Base-by-base conservation (phyloP, 2,329 filamentous ascomycete species). In the Aspergillus brunneoviolaceus region DNA sequence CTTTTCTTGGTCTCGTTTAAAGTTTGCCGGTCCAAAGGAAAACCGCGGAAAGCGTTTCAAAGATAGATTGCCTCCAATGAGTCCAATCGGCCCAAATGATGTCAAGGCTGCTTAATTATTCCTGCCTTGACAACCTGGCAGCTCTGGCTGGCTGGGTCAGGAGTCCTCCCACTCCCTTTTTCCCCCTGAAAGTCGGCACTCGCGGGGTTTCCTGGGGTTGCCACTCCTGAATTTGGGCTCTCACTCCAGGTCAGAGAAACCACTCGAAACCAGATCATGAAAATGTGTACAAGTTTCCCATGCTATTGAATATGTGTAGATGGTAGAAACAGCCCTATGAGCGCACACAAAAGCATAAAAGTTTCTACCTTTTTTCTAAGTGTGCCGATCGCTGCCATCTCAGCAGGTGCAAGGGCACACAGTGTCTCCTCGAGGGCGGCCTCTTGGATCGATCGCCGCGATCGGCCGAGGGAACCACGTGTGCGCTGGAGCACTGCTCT, bases 1-100 rank as follows among this genome's bases (percentile, higher is more conserved):
- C 2, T 45, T 45, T 45, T 45, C 39, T 19, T 35, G 33, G 33
- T 6, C 16, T 9, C 16, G 5, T 45, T 45, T 45, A 10, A 9
- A 45, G 39, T 45, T 45, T 45, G 39, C 39, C 39, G 39, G 39
- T n/a, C 39, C 39, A 45, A 19, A 45, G 39, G 39, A 19, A 45
- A 45, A 16, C 14, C 39, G 27, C 33, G 39, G 16, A 45, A 19
- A 45, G 39, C 16, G 39, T 45, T 45, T 45, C 39, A 45, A 45
- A 45, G 39, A 45, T 45, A 45, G 16, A 45, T 19, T 12, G 65
- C 70, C 4, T n/a, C 39, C 16, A n/a, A 14, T 10, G 12, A 12
- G 31, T 12, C 7, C 9, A 35, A 12, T 45, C 6, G 19, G 7
- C 16, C 16, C 14, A 19, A 19, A 19, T 45, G 14, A 45, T 45